Evolutionary conservation across 345 rosid genomes (phyloP).

Genomic region (Populus pruinosa): DNA sequence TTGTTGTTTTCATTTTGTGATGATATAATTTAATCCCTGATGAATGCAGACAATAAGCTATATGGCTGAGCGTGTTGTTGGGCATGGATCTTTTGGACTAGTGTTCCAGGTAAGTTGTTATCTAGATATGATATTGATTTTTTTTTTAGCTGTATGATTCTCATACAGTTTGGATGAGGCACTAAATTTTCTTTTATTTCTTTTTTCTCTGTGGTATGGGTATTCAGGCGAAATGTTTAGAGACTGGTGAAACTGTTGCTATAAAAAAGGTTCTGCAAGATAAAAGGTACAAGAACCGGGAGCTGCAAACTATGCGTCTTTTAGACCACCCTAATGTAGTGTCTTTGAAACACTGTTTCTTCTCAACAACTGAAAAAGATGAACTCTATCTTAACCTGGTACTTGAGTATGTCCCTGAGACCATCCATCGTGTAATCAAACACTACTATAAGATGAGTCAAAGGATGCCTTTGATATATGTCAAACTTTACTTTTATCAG

Average conservation of each 20-base stretch:
- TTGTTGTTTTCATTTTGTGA: not conserved
- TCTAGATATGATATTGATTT: not conserved
- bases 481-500: conserved; percentile 90
- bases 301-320: conserved; percentile 94
- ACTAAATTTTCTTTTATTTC: not conserved
- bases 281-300: conserved; percentile 95
- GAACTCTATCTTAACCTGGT: conserved; percentile 90
- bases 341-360: conserved; percentile 87
- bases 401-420: conserved; percentile 93
- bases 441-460: conserved; percentile 79
- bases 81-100: conserved; percentile 94
- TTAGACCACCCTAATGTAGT: conserved; percentile 95
- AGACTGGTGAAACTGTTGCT: conserved; percentile 94
- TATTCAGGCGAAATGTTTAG: conserved; percentile 88
- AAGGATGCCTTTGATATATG: conserved; percentile 84
- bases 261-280: conserved; percentile 88
- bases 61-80: conserved; percentile 97
- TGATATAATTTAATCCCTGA: not conserved
- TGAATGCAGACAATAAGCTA: conserved; percentile 72
- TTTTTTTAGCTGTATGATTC: not conserved
- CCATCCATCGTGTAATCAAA: conserved; percentile 83
- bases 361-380: conserved; percentile 87
- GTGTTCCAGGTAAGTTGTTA: conserved; percentile 74
- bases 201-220: not conserved
- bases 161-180: not conserved